Conservation (phyloP, 768 basidiomycete species). For the Amanita molliuscula region DNA sequence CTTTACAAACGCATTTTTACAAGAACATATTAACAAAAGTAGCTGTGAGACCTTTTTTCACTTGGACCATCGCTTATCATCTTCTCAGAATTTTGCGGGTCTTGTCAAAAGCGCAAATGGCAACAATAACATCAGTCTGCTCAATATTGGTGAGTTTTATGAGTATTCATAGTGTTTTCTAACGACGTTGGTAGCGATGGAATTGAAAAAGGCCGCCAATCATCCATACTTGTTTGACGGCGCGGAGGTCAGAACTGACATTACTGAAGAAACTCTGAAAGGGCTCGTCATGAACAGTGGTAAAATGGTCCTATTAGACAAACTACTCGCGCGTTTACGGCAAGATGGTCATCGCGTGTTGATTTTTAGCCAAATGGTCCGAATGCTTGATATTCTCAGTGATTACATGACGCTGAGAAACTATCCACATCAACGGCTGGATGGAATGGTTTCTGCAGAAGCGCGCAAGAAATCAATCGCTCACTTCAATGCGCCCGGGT, state of each 20-base stretch:
- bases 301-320: slow-evolving; percentile 97
- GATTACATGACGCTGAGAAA: slow-evolving; percentile 91
- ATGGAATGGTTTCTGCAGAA: slow-evolving; percentile 93
- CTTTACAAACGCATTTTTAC: slow-evolving; percentile 95
- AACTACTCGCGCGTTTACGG: slow-evolving; percentile 82
- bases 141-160: slow-evolving; percentile 70
- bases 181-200: slow-evolving; percentile 61
- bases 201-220: slow-evolving; percentile 96
- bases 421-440: slow-evolving; percentile 88
- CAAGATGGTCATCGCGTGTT: slow-evolving; percentile 93
- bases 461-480: slow-evolving; percentile 91
- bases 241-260: slow-evolving; percentile 58
- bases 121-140: slow-evolving; percentile 84
- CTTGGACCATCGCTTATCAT: slow-evolving; percentile 4
- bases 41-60: slow-evolving; percentile 10
- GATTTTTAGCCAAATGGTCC: slow-evolving; percentile 99
- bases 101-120: slow-evolving; percentile 85
- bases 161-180: neutral
- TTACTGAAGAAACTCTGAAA: slow-evolving; percentile 75
- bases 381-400: slow-evolving; percentile 96
- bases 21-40: slow-evolving; percentile 96
- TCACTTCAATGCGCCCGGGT: slow-evolving; percentile 90
- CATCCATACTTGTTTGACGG: slow-evolving; percentile 98
- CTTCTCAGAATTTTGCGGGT: slow-evolving; percentile 77
- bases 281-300: slow-evolving; percentile 99